phyloP scores from a whole-genome alignment of 768 basidiomycete species.

The Punctularia strigosozonata region DNA sequence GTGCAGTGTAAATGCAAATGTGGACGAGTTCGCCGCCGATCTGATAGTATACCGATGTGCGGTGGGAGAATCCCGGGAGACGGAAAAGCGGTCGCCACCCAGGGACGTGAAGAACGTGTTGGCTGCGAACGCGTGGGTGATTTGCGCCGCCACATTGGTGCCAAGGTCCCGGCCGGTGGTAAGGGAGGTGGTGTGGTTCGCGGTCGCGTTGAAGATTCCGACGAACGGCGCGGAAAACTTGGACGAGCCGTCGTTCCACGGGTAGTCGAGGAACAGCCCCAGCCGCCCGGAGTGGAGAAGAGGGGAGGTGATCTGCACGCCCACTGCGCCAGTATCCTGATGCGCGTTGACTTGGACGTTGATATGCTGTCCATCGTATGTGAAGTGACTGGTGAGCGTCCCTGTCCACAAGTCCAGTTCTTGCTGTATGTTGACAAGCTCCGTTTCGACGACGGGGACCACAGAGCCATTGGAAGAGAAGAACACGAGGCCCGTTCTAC shows the following conservation, averaged over 20 bases:
- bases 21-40: constrained; percentile 6
- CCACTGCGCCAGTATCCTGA: constrained; percentile 27
- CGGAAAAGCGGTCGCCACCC: constrained; percentile 25
- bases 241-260: constrained; percentile 44
- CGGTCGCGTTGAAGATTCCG: constrained; percentile 33
- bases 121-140: constrained; percentile 29
- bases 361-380: constrained; percentile 22
- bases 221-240: constrained; percentile 52
- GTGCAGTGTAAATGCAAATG: constrained; percentile 26
- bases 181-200: constrained; percentile 36
- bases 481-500: constrained; percentile 36
- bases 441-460: constrained; percentile 23
- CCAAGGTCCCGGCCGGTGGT: constrained; percentile 7
- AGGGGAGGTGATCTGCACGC: constrained; percentile 26
- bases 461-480: constrained; percentile 15
- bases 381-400: constrained; percentile 33
- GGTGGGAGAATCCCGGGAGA: constrained; percentile 29
- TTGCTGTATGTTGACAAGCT: constrained; percentile 26
- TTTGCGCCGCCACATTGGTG: constrained; percentile 19
- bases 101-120: constrained; percentile 32
- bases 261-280: constrained; percentile 44
- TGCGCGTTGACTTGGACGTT: constrained; percentile 28
- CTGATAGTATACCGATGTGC: constrained; percentile 36
- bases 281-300: constrained; percentile 27
- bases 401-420: constrained; percentile 47